Percentiles rank a stretch among this genome's conserved stretches.
These are phyloP conservation scores for Aspergillus cejpii DNA, from an alignment of 2,329 filamentous ascomycete genomes.

Conservation along the genomic window DNA sequence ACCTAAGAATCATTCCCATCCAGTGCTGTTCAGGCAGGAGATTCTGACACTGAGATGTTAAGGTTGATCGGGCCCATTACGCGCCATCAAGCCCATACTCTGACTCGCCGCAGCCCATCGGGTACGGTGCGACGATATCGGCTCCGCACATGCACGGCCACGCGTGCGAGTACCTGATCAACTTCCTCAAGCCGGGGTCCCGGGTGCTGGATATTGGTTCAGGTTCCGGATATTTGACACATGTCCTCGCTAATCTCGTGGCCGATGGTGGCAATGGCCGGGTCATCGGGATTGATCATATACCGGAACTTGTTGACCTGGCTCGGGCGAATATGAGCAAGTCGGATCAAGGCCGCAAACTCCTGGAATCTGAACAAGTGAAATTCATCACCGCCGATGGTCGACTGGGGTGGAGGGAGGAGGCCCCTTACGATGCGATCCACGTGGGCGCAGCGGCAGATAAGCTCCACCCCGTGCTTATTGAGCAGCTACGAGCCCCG, in stretches of 20 bases:
- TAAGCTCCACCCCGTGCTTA: constrained; percentile 62
- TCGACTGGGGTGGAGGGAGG: constrained; percentile 56
- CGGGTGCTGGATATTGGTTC: constrained; percentile 67
- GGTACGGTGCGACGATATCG: constrained; percentile 61
- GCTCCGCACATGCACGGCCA: constrained; percentile 67
- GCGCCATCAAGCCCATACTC: constrained; percentile 64
- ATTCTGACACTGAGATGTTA: constrained; percentile 11
- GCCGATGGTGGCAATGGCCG: constrained; percentile 34
- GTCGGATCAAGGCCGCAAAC: constrained; percentile 49
- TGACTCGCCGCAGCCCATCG: constrained; percentile 64
- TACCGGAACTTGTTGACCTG: constrained; percentile 56
- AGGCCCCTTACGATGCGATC: constrained; percentile 75
- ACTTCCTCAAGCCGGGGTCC: constrained; percentile 48
- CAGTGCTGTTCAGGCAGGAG: not conserved
- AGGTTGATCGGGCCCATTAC: constrained; percentile 88
- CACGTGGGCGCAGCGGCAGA: constrained; percentile 85
- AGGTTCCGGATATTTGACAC: constrained; percentile 77
- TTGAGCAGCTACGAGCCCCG: constrained; percentile 70
- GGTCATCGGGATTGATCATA: constrained; percentile 71
- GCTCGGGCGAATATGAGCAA: constrained; percentile 61
- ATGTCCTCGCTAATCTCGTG: constrained; percentile 74
- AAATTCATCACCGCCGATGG: constrained; percentile 71
- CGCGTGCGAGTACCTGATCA: constrained; percentile 57
- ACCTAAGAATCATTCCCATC: not conserved
- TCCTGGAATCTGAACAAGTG: constrained; percentile 61